phyloP scores from a whole-genome alignment of 108 stramenopile species.

The Aurantiochytrium sp. region DNA sequence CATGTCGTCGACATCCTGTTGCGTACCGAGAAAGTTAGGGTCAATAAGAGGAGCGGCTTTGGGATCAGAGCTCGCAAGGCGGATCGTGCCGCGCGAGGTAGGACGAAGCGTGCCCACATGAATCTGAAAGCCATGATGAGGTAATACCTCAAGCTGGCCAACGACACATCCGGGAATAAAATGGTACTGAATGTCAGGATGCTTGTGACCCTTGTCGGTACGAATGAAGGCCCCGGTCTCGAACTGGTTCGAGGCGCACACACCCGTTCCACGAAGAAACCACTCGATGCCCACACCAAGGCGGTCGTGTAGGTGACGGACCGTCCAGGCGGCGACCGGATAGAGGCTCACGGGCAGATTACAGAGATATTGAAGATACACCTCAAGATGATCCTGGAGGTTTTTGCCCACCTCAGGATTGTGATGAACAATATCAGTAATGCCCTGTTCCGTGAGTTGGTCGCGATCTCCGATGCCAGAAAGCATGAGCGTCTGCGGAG shows the following conservation, averaged over 20 bases:
- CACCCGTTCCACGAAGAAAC: constrained; percentile 35
- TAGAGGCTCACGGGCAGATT: constrained; percentile 6
- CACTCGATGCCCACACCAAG: constrained; percentile 27
- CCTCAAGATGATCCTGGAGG: constrained; percentile 38
- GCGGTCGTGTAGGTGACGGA: constrained; percentile 20
- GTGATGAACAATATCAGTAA: constrained; percentile 14
- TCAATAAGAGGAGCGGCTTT: constrained; percentile 6
- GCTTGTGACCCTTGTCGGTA: constrained; percentile 15
- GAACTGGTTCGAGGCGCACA: constrained; percentile 44
- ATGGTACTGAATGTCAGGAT: constrained; percentile 45
- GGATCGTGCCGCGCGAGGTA: neutral
- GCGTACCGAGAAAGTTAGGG: constrained; percentile 20
- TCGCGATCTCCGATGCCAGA: constrained; percentile 33
- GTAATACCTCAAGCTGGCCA: neutral
- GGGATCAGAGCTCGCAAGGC: neutral
- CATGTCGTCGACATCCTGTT: constrained; percentile 18
- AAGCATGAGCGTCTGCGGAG: constrained; percentile 35
- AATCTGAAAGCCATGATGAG: constrained; percentile 17
- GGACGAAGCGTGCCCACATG: constrained; percentile 22
- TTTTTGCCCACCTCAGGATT: constrained; percentile 38
- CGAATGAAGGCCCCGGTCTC: constrained; percentile 50
- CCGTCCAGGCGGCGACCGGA: neutral
- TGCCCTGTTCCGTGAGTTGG: constrained; percentile 22
- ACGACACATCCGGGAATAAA: constrained; percentile 18
- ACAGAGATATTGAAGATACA: constrained; percentile 20